Conservation (phyloP, 2,329 filamentous ascomycete genomes). For the Aspergillus sp. region DNA sequence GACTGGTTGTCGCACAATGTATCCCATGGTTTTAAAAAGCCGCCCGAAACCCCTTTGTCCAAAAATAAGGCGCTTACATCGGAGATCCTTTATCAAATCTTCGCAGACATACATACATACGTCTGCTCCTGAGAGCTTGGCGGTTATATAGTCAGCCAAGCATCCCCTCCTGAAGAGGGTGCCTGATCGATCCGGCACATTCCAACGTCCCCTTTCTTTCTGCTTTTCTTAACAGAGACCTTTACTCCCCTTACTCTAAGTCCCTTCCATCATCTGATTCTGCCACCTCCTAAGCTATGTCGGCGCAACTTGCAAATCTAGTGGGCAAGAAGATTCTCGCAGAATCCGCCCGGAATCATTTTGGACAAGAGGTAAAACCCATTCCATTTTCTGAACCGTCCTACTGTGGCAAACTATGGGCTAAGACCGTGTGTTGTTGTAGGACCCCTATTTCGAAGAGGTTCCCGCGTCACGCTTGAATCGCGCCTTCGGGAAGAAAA, state of each 20-base stretch:
- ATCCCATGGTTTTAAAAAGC: slow-evolving; percentile 3
- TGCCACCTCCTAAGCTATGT: slow-evolving; percentile 24
- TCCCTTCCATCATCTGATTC: background rate
- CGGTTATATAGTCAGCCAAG: background rate
- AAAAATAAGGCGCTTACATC: background rate
- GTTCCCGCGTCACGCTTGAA: slow-evolving; percentile 72
- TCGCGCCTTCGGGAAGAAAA: slow-evolving; percentile 67
- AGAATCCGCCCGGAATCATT: slow-evolving; percentile 43
- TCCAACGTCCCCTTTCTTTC: slow-evolving; percentile 7
- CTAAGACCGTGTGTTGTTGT: slow-evolving; percentile 13
- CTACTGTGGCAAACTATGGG: background rate
- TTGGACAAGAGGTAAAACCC: slow-evolving; percentile 43
- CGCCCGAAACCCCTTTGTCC: background rate
- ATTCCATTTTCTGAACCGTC: slow-evolving; percentile 2
- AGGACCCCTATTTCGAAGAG: slow-evolving; percentile 91
- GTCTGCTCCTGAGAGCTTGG: background rate
- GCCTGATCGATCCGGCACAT: background rate
- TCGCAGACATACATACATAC: background rate
- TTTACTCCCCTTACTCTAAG: background rate
- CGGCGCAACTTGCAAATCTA: slow-evolving; percentile 29
- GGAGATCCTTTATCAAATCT: background rate
- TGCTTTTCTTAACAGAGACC: background rate
- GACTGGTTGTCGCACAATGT: background rate
- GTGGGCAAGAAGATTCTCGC: slow-evolving; percentile 39
- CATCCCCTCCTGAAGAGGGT: background rate